Base-by-base conservation (phyloP, 208 protist genomes). In the Crithidia sp. region DNA sequence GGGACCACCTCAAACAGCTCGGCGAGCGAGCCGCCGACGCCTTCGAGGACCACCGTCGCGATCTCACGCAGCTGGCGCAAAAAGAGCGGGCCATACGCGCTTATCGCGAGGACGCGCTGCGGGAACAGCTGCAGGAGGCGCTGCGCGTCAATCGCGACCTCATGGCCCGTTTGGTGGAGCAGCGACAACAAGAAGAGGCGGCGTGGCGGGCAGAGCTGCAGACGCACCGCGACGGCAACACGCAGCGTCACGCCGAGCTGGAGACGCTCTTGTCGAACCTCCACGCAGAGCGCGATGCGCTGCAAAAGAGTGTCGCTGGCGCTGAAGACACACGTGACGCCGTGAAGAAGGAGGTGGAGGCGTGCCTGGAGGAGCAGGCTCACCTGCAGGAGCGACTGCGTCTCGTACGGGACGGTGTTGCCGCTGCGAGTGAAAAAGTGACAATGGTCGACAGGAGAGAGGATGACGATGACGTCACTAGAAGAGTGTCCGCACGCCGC, bases 21-120 rank as follows among this genome's bases (percentile, higher is more conserved):
- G 74, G 70, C 65, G 17, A 50, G 17, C 79, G 77, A 55, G 80
- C 89, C 37, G 43, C 79, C 47, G 65, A 73, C 39, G 83, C 79
- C 50, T 93, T 93, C 50, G 87, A 90, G 28, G 72, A 74, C 55
- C 92, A 96, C 81, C 85, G 92, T 0, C 69, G 77, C 47, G 89
- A 96, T 45, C 75, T 96, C 28, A 89, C 81, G 16, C 83, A 84
- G 43, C 83, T 96, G 9, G 59, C 71, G 43, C 84, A 91, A 55
- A 92, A 87, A 69, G 87, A 94, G 70, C 87, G 83, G 5, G 87
- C 86, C 54, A 69, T 92, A 5, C 77, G 79, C n/a, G 58, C 68
- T 9, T 74, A 78, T 7, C 64, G 75, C 47, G 88, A 94, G 71
- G 87, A 93, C 28, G 61, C 56, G n/a, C 79, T 94, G 63, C 85